Base-by-base conservation (phyloP, 768 basidiomycete genomes). In the Hypsizygus marmoreus region DNA sequence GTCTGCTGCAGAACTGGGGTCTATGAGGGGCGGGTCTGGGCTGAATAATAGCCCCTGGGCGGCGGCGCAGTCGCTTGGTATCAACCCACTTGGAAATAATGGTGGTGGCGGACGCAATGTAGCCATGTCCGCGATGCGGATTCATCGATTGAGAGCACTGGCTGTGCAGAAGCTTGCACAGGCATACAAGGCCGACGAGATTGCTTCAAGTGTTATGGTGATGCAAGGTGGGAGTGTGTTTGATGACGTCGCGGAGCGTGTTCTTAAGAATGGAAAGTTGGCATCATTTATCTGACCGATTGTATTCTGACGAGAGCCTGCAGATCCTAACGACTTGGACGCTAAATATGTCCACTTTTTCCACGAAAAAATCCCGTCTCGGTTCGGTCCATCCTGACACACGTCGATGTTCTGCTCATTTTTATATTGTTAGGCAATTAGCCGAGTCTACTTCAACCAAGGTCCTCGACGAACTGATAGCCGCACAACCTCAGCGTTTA, bases 161-260 rank as follows among this genome's bases (percentile, higher is more conserved):
- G 91, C 92, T 0, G 89, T 95, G 14, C 87, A 91, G 65, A 91
- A 91, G 62, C 72, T 94, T 30, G 89, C 91, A 1, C 79, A 84
- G 17, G 92, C 92, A 4, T 95, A 95, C 59, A 82, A 84, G 61
- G 76, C 81, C 9, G 92, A 95, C 60, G 92, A 95, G 63, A 90
- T 95, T 57, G 92, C 92, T 1, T 88, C 89, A 1, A 91, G 88
- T 58, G 92, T 95, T 20, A 90, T 94, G 85, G 83, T 95, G 24
- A 95, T 95, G 92, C 92, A 95, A 61, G 91, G 91, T 28, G 91
- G 92, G 4, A 91, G 85, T 51, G 88, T 93, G 2, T 89, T 95
- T 58, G 92, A 95, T 55, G 92, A 95, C 56, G 76, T 95, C n/a
- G 92, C 92, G 0, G 89, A 91, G 60, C 77, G 85, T 11, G 91